These are phyloP conservation scores for Trichosanthes truncata DNA, from an alignment of 306 rosid genomes.

Conservation along the genomic window DNA sequence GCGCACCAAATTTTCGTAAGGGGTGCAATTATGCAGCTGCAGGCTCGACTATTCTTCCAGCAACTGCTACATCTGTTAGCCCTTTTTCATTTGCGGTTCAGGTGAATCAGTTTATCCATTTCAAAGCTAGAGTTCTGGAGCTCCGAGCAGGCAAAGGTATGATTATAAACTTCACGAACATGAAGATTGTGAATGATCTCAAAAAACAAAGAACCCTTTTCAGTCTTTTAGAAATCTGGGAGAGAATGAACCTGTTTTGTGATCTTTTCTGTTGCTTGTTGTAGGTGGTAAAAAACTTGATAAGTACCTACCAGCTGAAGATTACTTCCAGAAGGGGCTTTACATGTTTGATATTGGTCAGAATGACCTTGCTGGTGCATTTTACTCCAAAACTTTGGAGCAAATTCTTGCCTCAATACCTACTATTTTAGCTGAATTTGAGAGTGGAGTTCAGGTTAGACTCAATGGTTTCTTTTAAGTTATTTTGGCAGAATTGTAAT, in stretches of 20 bases:
- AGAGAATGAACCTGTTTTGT: neutral
- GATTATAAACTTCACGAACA: neutral
- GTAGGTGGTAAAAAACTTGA: constrained; percentile 34
- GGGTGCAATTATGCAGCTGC: constrained; percentile 94
- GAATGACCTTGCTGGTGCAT: constrained; percentile 81
- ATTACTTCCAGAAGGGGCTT: constrained; percentile 47
- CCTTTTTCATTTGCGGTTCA: constrained; percentile 77
- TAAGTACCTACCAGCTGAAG: constrained; percentile 55
- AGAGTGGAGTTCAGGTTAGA: constrained; percentile 65
- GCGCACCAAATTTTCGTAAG: constrained; percentile 53
- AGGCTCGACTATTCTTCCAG: constrained; percentile 70
- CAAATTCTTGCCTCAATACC: constrained; percentile 72
- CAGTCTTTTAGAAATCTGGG: neutral
- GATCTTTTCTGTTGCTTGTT: neutral
- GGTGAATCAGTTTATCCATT: constrained; percentile 62
- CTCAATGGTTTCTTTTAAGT: neutral
- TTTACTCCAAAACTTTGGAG: constrained; percentile 66
- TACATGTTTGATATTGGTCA: constrained; percentile 94
- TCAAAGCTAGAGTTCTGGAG: constrained; percentile 66
- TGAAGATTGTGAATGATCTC: neutral
- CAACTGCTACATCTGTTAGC: constrained; percentile 49
- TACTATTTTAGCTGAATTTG: constrained; percentile 47
- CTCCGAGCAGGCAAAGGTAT: constrained; percentile 43
- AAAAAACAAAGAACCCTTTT: neutral
- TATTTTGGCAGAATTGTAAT: neutral